Evolutionary conservation across 228 moss, liverwort and hornwort species (phyloP).

Genomic region (Sphagnum magellanicum): DNA sequence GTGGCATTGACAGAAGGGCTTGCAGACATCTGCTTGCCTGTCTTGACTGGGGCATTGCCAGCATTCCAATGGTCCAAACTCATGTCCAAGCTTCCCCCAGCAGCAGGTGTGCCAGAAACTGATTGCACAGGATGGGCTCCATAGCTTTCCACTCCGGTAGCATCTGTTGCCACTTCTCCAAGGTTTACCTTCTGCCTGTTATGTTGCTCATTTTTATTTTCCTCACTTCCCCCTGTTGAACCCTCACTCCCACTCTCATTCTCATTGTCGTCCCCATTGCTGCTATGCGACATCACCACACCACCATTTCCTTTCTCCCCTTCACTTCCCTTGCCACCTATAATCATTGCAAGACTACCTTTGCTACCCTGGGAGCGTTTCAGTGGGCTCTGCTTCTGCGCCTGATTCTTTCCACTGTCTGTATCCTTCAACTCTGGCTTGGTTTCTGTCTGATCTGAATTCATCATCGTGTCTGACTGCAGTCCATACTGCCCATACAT

Average conservation of each 20-base stretch:
- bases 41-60: constrained; percentile 37
- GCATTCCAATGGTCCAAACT: constrained; percentile 64
- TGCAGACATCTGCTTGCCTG: constrained; percentile 38
- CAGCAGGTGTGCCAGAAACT: constrained; percentile 25
- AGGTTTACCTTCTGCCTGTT: constrained; percentile 34
- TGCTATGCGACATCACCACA: constrained; percentile 29
- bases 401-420: constrained; percentile 17
- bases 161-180: constrained; percentile 49
- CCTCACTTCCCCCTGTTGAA: constrained; percentile 54
- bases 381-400: constrained; percentile 12
- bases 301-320: constrained; percentile 35
- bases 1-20: constrained; percentile 45
- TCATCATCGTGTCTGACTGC: constrained; percentile 22
- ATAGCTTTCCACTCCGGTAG: constrained; percentile 25
- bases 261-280: constrained; percentile 29
- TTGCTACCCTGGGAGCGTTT: constrained; percentile 51
- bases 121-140: constrained; percentile 10
- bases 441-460: constrained; percentile 35
- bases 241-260: constrained; percentile 62
- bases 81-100: constrained; percentile 56
- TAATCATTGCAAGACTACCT: constrained; percentile 30
- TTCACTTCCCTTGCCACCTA: constrained; percentile 24
- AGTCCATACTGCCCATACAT: constrained; percentile 52
- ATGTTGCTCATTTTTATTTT: constrained; percentile 9
- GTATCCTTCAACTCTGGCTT: constrained; percentile 28